Evolutionary conservation across 2,329 filamentous ascomycete genomes (phyloP).

Genomic region (Trichoderma cornu-damae): DNA sequence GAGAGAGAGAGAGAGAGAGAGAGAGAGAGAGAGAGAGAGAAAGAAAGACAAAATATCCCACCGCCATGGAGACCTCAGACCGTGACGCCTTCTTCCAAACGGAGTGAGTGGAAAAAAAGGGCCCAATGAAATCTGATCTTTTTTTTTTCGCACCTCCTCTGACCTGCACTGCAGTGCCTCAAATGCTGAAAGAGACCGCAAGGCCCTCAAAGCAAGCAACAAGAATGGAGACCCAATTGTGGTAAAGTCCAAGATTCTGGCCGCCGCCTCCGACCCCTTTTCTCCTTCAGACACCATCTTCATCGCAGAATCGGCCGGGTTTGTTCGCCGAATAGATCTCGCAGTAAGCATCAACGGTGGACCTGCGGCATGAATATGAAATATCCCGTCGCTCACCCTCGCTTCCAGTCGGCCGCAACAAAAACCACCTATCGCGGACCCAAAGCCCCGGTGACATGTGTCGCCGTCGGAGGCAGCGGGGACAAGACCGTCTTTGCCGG

Average conservation of each 20-base stretch:
- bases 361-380: background rate
- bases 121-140: background rate
- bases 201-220: slow-evolving; percentile 67
- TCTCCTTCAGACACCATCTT: slow-evolving; percentile 58
- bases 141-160: background rate
- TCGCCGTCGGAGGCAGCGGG: slow-evolving; percentile 58
- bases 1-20: no score
- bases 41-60: no score
- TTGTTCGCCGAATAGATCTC: slow-evolving; percentile 65
- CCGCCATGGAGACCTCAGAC: slow-evolving; percentile 65
- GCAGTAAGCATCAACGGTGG: slow-evolving; percentile 52
- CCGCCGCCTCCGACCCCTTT: slow-evolving; percentile 62
- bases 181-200: slow-evolving; percentile 38
- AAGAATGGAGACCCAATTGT: slow-evolving; percentile 74
- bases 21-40: no score
- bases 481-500: slow-evolving; percentile 70
- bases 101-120: slow-evolving; percentile 53
- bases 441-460: slow-evolving; percentile 70
- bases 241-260: slow-evolving; percentile 81
- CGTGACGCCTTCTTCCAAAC: slow-evolving; percentile 88
- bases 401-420: slow-evolving; percentile 30
- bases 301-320: slow-evolving; percentile 82
- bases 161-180: slow-evolving; percentile 5
- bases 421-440: slow-evolving; percentile 62
- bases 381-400: background rate